These are phyloP conservation scores for Candida ascalaphidarum DNA, from an alignment of 805 yeast genomes.

Conservation along the genomic window DNA sequence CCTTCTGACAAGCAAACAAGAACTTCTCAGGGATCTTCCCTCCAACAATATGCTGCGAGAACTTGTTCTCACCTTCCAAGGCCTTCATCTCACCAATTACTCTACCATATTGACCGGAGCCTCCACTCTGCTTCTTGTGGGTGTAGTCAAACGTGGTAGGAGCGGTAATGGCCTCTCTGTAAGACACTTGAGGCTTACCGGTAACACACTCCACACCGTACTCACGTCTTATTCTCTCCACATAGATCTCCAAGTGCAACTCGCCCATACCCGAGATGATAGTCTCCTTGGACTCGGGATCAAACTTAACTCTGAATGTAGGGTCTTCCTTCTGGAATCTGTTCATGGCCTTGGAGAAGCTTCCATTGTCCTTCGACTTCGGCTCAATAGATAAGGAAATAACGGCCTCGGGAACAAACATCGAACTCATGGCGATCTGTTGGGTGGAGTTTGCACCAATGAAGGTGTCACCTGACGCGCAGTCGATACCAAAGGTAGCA, in stretches of 20 bases:
- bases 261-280: conserved; percentile 98
- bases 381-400: conserved; percentile 89
- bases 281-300: conserved; percentile 87
- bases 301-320: conserved; percentile 88
- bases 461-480: conserved; percentile 98
- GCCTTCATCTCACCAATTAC: conserved; percentile 79
- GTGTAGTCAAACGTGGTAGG: conserved; percentile 81
- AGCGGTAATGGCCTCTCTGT: conserved; percentile 81
- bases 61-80: conserved; percentile 59
- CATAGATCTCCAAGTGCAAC: conserved; percentile 92
- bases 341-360: conserved; percentile 94
- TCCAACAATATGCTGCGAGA: conserved; percentile 86
- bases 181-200: conserved; percentile 97
- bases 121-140: conserved; percentile 97
- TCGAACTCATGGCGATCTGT: conserved; percentile 87
- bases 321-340: conserved; percentile 99
- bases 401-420: conserved; percentile 99
- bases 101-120: conserved; percentile 98
- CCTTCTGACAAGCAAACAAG: conserved; percentile 88
- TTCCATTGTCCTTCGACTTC: conserved; percentile 72
- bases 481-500: conserved; percentile 98
- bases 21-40: conserved; percentile 96
- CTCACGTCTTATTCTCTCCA: conserved; percentile 97
- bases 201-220: conserved; percentile 92
- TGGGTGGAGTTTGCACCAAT: conserved; percentile 62